These are phyloP conservation scores for Phoma sp. DNA, from an alignment of 2,329 filamentous ascomycete species.

Conservation along the genomic window DNA sequence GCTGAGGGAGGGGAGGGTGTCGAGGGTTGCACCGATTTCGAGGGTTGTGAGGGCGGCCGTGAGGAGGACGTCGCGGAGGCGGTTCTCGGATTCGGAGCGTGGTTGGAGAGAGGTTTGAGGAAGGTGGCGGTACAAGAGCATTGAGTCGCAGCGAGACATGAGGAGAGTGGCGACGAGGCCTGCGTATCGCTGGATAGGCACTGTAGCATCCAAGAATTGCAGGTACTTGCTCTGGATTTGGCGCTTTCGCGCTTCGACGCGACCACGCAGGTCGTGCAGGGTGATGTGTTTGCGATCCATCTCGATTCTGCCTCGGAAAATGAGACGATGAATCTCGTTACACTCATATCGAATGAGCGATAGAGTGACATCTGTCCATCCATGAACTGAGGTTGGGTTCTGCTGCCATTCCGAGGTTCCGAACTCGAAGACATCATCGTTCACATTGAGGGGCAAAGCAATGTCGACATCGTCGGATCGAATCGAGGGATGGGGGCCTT, in stretches of 20 bases:
- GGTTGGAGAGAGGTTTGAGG: constrained; percentile 43
- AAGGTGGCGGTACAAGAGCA: constrained; percentile 48
- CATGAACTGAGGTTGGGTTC: constrained; percentile 36
- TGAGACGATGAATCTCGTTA: constrained; percentile 47
- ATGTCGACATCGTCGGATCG: constrained; percentile 48
- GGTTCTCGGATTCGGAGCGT: constrained; percentile 46
- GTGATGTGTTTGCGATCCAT: constrained; percentile 48
- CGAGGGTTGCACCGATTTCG: constrained; percentile 48
- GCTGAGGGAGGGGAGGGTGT: constrained; percentile 45
- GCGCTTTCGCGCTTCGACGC: constrained; percentile 44
- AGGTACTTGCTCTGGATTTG: constrained; percentile 46
- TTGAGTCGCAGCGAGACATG: constrained; percentile 49
- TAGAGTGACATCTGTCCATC: constrained; percentile 46
- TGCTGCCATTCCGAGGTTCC: constrained; percentile 45
- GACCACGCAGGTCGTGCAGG: constrained; percentile 44
- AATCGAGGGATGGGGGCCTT: constrained; percentile 47
- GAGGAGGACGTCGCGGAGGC: constrained; percentile 46
- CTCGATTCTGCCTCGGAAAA: constrained; percentile 47
- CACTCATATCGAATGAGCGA: constrained; percentile 47
- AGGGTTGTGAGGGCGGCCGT: constrained; percentile 46
- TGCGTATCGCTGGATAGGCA: constrained; percentile 47
- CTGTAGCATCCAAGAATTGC: constrained; percentile 40
- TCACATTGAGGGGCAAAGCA: constrained; percentile 44
- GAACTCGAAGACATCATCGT: constrained; percentile 49
- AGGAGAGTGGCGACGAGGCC: constrained; percentile 46